Conservation (phyloP, 2,329 filamentous ascomycete species). For the Aspergillus spinulosporus region DNA sequence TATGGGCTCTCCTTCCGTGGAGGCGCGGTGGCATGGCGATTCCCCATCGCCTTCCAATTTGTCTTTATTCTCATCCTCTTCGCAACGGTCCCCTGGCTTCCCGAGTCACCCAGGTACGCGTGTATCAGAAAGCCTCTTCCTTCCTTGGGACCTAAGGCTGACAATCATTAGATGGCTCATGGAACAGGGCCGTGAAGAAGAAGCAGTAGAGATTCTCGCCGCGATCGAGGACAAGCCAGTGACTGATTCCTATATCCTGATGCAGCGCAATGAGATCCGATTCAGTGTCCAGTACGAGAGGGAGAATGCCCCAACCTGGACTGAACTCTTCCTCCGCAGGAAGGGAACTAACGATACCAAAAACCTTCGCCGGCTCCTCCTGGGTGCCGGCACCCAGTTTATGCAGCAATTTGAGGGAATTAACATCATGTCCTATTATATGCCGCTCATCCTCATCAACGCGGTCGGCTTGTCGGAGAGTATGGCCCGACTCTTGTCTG, state of each 20-base stretch:
- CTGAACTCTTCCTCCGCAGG: constrained; percentile 51
- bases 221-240: constrained; percentile 49
- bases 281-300: constrained; percentile 52
- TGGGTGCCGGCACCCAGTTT: constrained; percentile 56
- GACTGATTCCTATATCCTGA: constrained; percentile 48
- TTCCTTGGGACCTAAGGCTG: not conserved
- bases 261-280: constrained; percentile 49
- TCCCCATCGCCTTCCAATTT: constrained; percentile 52
- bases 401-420: constrained; percentile 53
- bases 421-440: constrained; percentile 48
- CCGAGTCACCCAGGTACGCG: constrained; percentile 24
- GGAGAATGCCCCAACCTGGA: constrained; percentile 53
- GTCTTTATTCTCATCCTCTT: constrained; percentile 52
- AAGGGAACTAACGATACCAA: constrained; percentile 45
- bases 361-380: constrained; percentile 52
- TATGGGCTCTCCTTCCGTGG: constrained; percentile 52
- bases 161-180: constrained; percentile 43
- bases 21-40: constrained; percentile 47
- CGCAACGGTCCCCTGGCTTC: constrained; percentile 42
- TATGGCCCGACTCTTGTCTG: constrained; percentile 57
- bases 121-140: not conserved
- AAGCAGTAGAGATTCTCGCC: constrained; percentile 52
- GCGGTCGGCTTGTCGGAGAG: constrained; percentile 56
- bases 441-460: constrained; percentile 61
- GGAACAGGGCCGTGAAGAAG: constrained; percentile 43